Conservation (phyloP, 768 basidiomycete species). For the Kwoniella heveanensis region DNA sequence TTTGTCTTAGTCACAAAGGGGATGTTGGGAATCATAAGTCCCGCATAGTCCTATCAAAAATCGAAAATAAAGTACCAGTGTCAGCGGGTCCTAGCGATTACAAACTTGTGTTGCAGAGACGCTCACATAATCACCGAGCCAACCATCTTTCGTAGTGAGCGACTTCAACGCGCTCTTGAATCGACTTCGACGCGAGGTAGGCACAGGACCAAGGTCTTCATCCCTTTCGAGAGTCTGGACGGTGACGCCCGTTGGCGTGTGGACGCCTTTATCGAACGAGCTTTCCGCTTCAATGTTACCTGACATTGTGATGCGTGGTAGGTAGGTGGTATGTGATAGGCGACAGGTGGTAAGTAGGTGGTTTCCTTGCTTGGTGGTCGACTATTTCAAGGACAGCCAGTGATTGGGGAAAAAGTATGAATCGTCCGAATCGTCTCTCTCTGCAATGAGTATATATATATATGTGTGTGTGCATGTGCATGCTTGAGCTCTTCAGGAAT, state of each 20-base stretch:
- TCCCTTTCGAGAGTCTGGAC: slow-evolving; percentile 22
- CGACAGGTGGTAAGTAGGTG: no score
- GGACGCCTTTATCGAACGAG: slow-evolving; percentile 13
- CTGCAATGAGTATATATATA: not conserved
- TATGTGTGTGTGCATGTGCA: no score
- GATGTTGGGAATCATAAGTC: slow-evolving; percentile 36
- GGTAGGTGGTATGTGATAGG: no score
- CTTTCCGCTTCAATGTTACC: slow-evolving; percentile 19
- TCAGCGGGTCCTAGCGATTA: not conserved
- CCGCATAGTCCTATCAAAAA: slow-evolving; percentile 32
- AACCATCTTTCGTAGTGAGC: slow-evolving; percentile 25
- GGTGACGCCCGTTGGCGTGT: not conserved
- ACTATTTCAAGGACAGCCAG: no score
- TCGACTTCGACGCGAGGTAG: slow-evolving; percentile 12
- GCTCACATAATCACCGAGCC: slow-evolving; percentile 37
- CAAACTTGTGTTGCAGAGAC: no score
- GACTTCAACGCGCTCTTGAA: slow-evolving; percentile 20
- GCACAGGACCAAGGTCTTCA: slow-evolving; percentile 22
- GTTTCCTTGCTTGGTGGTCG: no score
- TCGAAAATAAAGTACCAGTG: no score
- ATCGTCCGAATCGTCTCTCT: no score
- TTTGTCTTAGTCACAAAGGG: slow-evolving; percentile 27
- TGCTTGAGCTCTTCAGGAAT: no score
- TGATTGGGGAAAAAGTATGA: no score
- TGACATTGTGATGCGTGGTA: not conserved